Base-by-base conservation (phyloP, 1,139 yeast genomes). In the Candida sp. region DNA sequence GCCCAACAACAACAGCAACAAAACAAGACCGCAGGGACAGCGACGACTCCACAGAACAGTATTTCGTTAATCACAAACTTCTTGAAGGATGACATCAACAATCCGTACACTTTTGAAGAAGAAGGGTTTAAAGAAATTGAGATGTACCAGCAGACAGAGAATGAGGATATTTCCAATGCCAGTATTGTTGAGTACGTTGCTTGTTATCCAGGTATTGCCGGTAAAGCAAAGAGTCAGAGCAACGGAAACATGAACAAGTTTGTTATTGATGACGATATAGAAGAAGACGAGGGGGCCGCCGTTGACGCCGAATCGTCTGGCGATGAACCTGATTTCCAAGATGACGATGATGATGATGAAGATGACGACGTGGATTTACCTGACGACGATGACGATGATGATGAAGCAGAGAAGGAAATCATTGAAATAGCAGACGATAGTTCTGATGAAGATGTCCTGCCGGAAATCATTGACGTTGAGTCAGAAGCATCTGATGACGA, bases 81-180 rank as follows among this genome's bases (percentile, higher is more conserved):
- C 57, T 62, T 87, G 61, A 80, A 77, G 50, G 92, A 87, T 65
- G 92, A 86, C 63, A 71, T 87, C 22, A 77, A 77, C 46, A 88
- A 86, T 62, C 81, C 88, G 6, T 72, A 85, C 58, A 73, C 81
- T 17, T 69, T 82, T 50, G 88, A 83, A 56, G 79, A 75, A 34
- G 87, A 84, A 56, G 80, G 85, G 0, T 59, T 57, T 34, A 72
- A 69, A 48, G 81, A 77, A 51, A 69, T 77, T 26, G 78, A 73
- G 45, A 54, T 64, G 37, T 63, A 75, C 49, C 77, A 70, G 43
- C 77, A 70, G 26, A 67, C 76, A 41, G 47, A 35, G 28, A 49
- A 52, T 25, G 45, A 50, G 30, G 56, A 56, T 25, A 55, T 52
- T 23, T 45, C 58, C 44, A 44, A 34, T n/a, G 53, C 42, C 34